phyloP scores from a whole-genome alignment of 1,139 yeast species.

The Candida sanyaensis region DNA sequence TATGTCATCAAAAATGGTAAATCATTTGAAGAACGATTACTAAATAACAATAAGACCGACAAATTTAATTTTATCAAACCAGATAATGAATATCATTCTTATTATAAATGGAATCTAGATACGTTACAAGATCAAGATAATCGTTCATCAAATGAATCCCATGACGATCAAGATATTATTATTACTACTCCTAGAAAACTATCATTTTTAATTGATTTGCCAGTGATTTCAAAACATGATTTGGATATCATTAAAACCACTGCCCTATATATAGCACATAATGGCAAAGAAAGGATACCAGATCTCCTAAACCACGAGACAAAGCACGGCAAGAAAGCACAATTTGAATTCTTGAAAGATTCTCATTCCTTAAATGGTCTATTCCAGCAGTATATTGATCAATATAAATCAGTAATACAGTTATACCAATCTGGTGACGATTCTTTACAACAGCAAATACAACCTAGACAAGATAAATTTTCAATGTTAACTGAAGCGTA shows the following conservation, averaged over 20 bases:
- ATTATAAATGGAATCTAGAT: constrained; percentile 46
- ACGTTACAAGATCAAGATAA: not conserved
- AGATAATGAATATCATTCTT: constrained; percentile 56
- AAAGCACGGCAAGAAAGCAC: constrained; percentile 43
- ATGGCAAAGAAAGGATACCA: constrained; percentile 50
- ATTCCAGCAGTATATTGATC: constrained; percentile 54
- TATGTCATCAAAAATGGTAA: constrained; percentile 72
- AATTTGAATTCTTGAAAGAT: constrained; percentile 67
- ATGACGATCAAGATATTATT: constrained; percentile 3
- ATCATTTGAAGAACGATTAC: constrained; percentile 62
- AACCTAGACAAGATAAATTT: constrained; percentile 7
- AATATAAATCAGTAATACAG: constrained; percentile 49
- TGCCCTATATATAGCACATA: constrained; percentile 65
- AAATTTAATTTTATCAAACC: constrained; percentile 65
- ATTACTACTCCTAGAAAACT: constrained; percentile 27
- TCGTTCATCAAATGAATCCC: not conserved
- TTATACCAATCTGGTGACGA: constrained; percentile 14
- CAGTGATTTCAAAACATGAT: constrained; percentile 64
- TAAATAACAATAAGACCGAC: constrained; percentile 44
- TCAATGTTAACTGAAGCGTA: constrained; percentile 51
- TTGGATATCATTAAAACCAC: constrained; percentile 68
- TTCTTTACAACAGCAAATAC: constrained; percentile 6
- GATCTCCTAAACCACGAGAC: constrained; percentile 39
- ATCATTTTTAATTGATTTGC: constrained; percentile 49
- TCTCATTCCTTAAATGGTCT: constrained; percentile 62